Conservation (phyloP, 805 yeast genomes). For the Phaffomyces antillensis region DNA sequence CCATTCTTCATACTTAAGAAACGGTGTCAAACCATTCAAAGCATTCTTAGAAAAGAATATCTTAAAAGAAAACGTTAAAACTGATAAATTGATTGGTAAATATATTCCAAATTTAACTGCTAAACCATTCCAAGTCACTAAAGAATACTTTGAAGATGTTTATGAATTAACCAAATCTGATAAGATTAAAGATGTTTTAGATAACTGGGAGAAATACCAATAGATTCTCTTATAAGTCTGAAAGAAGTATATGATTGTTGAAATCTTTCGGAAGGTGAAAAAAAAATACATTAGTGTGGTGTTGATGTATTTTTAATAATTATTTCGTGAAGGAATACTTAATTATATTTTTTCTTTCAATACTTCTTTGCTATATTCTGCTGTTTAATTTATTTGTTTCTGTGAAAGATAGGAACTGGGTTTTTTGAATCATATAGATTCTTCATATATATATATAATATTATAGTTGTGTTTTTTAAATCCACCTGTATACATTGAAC, state of each 20-base stretch:
- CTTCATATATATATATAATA: too few relatives aligned
- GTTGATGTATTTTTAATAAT: conserved; percentile 9
- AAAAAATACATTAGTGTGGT: conserved; percentile 18
- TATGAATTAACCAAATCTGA: conserved; percentile 87
- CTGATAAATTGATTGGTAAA: conserved; percentile 86
- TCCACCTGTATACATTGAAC: neutral
- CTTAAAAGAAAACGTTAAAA: conserved; percentile 90
- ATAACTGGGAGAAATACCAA: conserved; percentile 89
- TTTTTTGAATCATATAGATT: neutral
- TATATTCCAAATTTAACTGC: conserved; percentile 99
- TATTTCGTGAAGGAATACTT: neutral
- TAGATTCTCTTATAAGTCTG: conserved; percentile 5
- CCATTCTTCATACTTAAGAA: conserved; percentile 97
- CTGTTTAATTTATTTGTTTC: neutral
- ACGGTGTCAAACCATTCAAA: conserved; percentile 99
- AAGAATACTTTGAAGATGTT: conserved; percentile 95
- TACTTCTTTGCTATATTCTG: neutral
- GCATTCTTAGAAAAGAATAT: conserved; percentile 95
- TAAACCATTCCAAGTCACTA: conserved; percentile 90
- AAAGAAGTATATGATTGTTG: neutral
- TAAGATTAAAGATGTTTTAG: conserved; percentile 81
- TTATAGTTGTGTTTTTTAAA: neutral
- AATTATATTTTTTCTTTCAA: neutral
- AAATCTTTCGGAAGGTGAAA: too few relatives aligned
- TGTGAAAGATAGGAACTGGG: neutral